phyloP scores from a whole-genome alignment of 202 grass and related monocot species.

The Dendrocalamus latiflorus region DNA sequence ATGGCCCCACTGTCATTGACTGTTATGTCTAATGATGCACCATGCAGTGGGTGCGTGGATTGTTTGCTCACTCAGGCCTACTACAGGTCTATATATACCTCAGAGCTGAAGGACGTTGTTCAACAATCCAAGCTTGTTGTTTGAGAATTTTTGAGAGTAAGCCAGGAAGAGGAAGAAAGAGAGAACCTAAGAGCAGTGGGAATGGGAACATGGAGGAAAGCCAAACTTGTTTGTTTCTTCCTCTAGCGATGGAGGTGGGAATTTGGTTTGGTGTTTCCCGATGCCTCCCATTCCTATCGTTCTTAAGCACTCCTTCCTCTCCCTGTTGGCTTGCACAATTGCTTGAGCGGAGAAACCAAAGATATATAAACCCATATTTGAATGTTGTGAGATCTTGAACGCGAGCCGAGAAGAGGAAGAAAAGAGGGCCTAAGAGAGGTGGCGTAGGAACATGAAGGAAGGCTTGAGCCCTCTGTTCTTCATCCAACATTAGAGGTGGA shows the following conservation, averaged over 20 bases:
- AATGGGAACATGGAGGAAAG: conserved; percentile 35
- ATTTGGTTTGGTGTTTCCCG: conserved; percentile 6
- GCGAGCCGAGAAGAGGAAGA: conserved; percentile 8
- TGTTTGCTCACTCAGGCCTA: not conserved
- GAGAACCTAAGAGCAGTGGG: conserved; percentile 19
- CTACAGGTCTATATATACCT: conserved; percentile 25
- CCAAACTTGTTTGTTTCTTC: not conserved
- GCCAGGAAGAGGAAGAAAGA: conserved; percentile 28
- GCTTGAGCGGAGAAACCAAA: not conserved
- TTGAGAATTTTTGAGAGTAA: not conserved
- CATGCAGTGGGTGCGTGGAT: not conserved
- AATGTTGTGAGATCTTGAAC: not conserved
- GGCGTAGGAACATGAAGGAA: conserved; percentile 21
- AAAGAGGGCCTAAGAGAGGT: conserved; percentile 5
- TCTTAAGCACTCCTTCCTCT: conserved; percentile 26
- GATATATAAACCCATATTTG: no score
- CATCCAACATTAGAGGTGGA: not conserved
- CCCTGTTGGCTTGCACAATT: not conserved
- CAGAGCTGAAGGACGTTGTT: not conserved
- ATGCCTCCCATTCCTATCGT: conserved; percentile 40
- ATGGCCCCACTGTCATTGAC: not conserved
- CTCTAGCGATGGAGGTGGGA: not conserved
- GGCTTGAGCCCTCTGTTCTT: not conserved
- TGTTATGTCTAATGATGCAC: not conserved
- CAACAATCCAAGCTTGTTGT: conserved; percentile 9